Conservation (phyloP, 345 rosid species). For the Lumnitzera littorea region DNA sequence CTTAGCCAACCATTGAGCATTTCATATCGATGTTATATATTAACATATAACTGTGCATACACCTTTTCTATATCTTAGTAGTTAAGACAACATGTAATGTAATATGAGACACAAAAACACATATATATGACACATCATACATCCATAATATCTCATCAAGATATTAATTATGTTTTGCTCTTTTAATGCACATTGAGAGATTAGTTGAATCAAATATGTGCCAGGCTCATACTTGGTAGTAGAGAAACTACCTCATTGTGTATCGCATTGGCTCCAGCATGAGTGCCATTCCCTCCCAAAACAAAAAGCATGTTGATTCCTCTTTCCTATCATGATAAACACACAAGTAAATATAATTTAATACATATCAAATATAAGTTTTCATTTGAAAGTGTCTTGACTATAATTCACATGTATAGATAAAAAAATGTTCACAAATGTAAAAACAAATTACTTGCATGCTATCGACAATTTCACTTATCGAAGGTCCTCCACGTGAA, state of each 20-base stretch:
- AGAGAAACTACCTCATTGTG: slow-evolving; percentile 67
- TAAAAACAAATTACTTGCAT: slow-evolving; percentile 52
- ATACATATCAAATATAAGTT: too few relatives aligned
- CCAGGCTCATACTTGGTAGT: neutral
- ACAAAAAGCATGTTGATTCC: slow-evolving; percentile 99
- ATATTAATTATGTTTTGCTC: too few relatives aligned
- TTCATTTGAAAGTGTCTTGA: neutral
- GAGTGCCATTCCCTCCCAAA: slow-evolving; percentile 95
- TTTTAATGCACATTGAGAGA: neutral
- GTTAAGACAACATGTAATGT: too few relatives aligned
- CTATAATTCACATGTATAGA: neutral
- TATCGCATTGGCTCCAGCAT: slow-evolving; percentile 96
- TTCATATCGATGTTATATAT: too few relatives aligned
- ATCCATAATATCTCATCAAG: too few relatives aligned
- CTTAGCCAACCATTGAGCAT: too few relatives aligned
- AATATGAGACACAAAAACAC: too few relatives aligned
- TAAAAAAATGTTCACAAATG: neutral
- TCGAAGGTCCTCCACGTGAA: slow-evolving; percentile 80
- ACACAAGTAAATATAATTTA: slow-evolving; percentile 7
- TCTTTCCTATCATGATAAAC: slow-evolving; percentile 47
- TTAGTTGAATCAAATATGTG: neutral
- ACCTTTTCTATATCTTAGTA: too few relatives aligned
- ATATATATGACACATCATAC: too few relatives aligned
- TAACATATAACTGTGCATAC: too few relatives aligned
- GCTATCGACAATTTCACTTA: slow-evolving; percentile 63